phyloP scores from a whole-genome alignment of 169 alveolate genomes.

The Plasmodium berghei region DNA sequence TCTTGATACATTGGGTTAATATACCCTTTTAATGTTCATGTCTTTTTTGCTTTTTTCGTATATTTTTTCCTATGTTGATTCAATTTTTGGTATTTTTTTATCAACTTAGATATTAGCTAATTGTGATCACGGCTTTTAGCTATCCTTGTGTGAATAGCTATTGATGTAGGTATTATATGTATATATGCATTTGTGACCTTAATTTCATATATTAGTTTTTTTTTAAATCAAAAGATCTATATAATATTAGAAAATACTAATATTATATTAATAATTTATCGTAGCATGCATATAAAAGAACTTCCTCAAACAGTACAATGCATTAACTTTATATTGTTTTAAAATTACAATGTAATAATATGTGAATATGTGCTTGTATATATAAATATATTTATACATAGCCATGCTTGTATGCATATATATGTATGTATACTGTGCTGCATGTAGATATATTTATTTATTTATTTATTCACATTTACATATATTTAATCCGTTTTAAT shows the following conservation, averaged over 20 bases:
- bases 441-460: neutral
- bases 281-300: too few relatives aligned
- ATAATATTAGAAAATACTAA: too few relatives aligned
- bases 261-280: too few relatives aligned
- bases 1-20: neutral
- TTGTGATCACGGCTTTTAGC: too few relatives aligned
- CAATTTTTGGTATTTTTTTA: neutral
- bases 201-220: too few relatives aligned
- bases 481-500: neutral
- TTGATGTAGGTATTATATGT: too few relatives aligned
- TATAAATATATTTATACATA: constrained; percentile 1
- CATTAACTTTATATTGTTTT: too few relatives aligned
- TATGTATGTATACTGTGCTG: neutral
- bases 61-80: neutral
- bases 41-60: neutral
- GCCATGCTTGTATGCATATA: neutral
- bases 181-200: too few relatives aligned
- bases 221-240: too few relatives aligned
- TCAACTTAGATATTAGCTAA: neutral
- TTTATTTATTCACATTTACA: neutral
- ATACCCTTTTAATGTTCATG: neutral
- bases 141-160: too few relatives aligned
- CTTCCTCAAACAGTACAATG: too few relatives aligned
- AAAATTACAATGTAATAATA: too few relatives aligned
- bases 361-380: neutral